Evolutionary conservation across 805 yeast genomes (phyloP), one percentile per base, ranked within the genome.

Genomic region (Suhomyces xylopsoci): DNA sequence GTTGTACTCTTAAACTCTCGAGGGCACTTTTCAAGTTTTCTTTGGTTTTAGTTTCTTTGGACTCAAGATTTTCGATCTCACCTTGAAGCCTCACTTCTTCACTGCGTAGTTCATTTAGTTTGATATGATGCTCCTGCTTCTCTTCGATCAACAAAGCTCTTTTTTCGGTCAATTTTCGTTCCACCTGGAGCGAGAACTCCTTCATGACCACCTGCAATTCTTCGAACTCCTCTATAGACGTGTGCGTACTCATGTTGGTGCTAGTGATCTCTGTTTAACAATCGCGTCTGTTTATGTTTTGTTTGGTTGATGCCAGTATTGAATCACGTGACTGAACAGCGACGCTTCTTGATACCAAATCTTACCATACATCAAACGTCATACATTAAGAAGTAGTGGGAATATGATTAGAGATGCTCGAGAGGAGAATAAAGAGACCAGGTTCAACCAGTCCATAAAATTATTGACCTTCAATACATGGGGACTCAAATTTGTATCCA

Each of bases 401-500:
- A 24, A 15, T 8, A 46, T 32, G 42, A 30, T 59, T 10, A 24
- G 14, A 26, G 20, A 44, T 17, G 47, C 36, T 26, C 26, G 32
- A 8, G 30, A 10, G 15, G 34, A 6, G 36, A 3, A n/a, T 25
- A 12, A 9, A 8, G 42, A 19, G 8, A n/a, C 48, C 2, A 24
- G 14, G 20, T 45, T 45, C 28, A 45, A 44, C 17, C 41, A 34
- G 32, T 26, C 19, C 6, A 61, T 85, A 15, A 81, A 73, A 56
- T 71, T 88, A 36, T 73, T 88, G 25, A 87, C 94, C 0, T 81
- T 86, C 65, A 88, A 88, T 65, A 83, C 87, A 1, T 90, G 97
- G 97, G 99, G 99, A 1, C 74, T 94, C 54, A 91, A 90, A 62
- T 86, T 70, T 61, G 88, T 94, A 2, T 84, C 97, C n/a, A 87